Percentiles rank a stretch among this genome's conserved stretches.
phyloP scores from a whole-genome alignment of 257 asterid species.

The Cinchona pubescens region DNA sequence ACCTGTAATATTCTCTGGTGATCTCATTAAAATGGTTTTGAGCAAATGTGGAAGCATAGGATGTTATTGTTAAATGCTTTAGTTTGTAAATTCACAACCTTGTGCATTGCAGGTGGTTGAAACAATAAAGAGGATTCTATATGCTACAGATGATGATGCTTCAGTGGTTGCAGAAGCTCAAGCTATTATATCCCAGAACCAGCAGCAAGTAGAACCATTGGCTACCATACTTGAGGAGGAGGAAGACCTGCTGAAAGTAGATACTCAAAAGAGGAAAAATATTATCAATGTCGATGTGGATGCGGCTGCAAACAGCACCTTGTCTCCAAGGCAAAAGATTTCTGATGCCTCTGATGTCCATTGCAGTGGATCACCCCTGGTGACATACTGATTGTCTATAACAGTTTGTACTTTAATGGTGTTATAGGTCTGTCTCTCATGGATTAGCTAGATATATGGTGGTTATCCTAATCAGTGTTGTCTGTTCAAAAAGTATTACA shows the following conservation, averaged over 20 bases:
- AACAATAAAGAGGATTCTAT: slow-evolving; percentile 62
- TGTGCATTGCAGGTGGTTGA: slow-evolving; percentile 55
- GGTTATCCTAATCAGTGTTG: neutral
- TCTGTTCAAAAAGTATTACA: neutral
- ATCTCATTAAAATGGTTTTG: neutral
- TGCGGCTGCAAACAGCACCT: slow-evolving; percentile 64
- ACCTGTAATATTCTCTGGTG: slow-evolving; percentile 38
- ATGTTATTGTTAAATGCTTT: neutral
- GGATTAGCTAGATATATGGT: neutral
- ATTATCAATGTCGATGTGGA: slow-evolving; percentile 75
- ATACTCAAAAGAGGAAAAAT: slow-evolving; percentile 76
- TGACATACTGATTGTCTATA: slow-evolving; percentile 45
- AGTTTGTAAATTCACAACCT: neutral
- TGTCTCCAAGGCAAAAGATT: slow-evolving; percentile 75
- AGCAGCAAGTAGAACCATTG: slow-evolving; percentile 35
- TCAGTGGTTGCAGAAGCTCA: slow-evolving; percentile 69
- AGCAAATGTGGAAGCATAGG: neutral
- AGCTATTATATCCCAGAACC: slow-evolving; percentile 54
- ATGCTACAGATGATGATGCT: slow-evolving; percentile 68
- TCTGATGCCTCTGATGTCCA: slow-evolving; percentile 79
- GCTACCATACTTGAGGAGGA: slow-evolving; percentile 42
- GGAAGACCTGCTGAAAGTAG: slow-evolving; percentile 44
- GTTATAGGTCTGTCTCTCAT: no score
- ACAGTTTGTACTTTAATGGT: neutral
- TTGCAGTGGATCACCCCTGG: slow-evolving; percentile 74